Percentiles rank a stretch among this genome's conserved stretches.
Conservation (phyloP, 495 filamentous ascomycete genomes). For the Aspergillus kassunensis region DNA sequence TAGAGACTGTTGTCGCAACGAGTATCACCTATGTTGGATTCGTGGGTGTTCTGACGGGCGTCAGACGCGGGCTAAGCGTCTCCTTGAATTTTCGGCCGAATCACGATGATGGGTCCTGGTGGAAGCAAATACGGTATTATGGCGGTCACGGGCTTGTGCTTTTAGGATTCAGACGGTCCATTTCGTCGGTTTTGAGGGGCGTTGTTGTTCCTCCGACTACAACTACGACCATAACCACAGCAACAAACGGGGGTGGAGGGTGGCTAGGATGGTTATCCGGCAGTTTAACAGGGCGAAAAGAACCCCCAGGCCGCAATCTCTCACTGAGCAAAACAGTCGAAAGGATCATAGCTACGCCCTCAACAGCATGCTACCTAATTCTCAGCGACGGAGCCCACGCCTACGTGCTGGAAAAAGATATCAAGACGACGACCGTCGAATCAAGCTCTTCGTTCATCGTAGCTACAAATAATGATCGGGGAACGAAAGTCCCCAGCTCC, state of each 20-base stretch:
- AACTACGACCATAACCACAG: no score
- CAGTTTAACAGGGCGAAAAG: neutral
- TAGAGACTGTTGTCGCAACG: conserved; percentile 44
- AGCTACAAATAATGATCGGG: conserved; percentile 53
- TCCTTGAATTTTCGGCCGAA: conserved; percentile 63
- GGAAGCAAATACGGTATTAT: conserved; percentile 38
- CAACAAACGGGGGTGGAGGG: no score
- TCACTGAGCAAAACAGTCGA: conserved; percentile 26
- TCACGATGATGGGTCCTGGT: conserved; percentile 38
- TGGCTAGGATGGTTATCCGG: neutral
- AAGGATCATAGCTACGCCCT: conserved; percentile 30
- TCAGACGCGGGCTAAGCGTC: conserved; percentile 51
- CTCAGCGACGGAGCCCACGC: conserved; percentile 46
- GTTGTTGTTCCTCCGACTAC: conserved; percentile 36
- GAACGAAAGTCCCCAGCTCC: neutral
- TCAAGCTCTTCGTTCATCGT: conserved; percentile 48
- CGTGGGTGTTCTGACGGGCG: conserved; percentile 59
- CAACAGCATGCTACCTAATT: conserved; percentile 57
- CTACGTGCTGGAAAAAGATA: conserved; percentile 56
- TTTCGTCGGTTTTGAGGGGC: conserved; percentile 49
- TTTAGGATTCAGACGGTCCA: conserved; percentile 52
- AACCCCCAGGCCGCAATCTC: neutral
- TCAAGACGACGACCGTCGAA: conserved; percentile 35
- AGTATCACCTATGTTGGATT: conserved; percentile 62
- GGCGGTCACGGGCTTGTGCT: conserved; percentile 52